Evolutionary conservation across 2,329 filamentous ascomycete genomes (phyloP).

Genomic region (Beauveria asiatica): DNA sequence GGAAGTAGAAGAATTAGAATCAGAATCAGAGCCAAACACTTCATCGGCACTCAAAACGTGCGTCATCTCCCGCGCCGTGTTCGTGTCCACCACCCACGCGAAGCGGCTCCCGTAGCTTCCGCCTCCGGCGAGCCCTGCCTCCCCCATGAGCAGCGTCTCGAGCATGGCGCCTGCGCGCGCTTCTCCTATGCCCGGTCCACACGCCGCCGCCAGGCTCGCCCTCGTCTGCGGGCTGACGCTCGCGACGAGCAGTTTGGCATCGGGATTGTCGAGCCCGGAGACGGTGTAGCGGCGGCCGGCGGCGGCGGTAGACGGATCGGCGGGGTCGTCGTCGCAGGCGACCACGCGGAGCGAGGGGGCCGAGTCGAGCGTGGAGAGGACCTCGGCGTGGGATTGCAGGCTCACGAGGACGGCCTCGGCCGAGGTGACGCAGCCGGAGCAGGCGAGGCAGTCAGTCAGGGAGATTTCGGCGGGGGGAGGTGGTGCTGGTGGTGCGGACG

Average conservation of each 20-base stretch:
- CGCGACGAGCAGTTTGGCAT: constrained; percentile 77
- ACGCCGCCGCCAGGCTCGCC: constrained; percentile 81
- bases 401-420: constrained; percentile 96
- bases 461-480: constrained; percentile 80
- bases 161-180: constrained; percentile 73
- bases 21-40: constrained; percentile 34
- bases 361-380: constrained; percentile 71
- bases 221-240: constrained; percentile 88
- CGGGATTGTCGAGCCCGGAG: constrained; percentile 45
- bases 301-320: constrained; percentile 20
- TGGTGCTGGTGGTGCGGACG: constrained; percentile 34
- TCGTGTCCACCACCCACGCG: constrained; percentile 85
- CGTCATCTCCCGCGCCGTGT: constrained; percentile 70
- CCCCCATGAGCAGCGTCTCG: constrained; percentile 60
- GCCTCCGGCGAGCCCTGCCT: constrained; percentile 61
- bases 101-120: constrained; percentile 67
- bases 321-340: constrained; percentile 21
- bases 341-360: constrained; percentile 40
- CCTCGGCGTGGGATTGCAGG: constrained; percentile 87
- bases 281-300: constrained; percentile 25
- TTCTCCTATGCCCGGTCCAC: constrained; percentile 62
- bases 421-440: constrained; percentile 94
- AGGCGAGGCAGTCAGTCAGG: constrained; percentile 92
- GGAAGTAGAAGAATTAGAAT: neutral
- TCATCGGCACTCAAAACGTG: constrained; percentile 74